Evolutionary conservation across 805 yeast species (phyloP).

Genomic region (Komagataella pastoris): DNA sequence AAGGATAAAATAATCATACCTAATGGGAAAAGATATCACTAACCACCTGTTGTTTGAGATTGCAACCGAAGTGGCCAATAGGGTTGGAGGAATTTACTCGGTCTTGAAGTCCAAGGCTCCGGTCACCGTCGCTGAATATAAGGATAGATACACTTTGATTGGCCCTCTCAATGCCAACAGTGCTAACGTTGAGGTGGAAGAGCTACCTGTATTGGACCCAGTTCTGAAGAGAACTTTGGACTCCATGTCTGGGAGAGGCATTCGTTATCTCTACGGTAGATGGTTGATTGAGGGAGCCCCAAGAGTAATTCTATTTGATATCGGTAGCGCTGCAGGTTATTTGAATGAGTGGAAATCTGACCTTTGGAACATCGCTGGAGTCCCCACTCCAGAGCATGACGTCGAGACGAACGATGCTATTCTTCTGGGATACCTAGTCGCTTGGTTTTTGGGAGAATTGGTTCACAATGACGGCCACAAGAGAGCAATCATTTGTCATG

Average conservation of each 20-base stretch:
- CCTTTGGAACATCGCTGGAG: slow-evolving; percentile 81
- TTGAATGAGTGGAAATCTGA: slow-evolving; percentile 92
- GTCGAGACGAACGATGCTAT: slow-evolving; percentile 87
- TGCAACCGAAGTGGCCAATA: slow-evolving; percentile 95
- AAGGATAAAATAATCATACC: neutral
- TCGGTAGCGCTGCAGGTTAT: slow-evolving; percentile 54
- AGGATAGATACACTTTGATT: slow-evolving; percentile 70
- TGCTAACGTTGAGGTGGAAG: slow-evolving; percentile 76
- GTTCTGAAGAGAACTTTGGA: slow-evolving; percentile 50
- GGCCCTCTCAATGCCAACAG: slow-evolving; percentile 75
- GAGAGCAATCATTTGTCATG: slow-evolving; percentile 78
- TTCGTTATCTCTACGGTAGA: slow-evolving; percentile 75
- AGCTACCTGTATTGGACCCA: slow-evolving; percentile 33
- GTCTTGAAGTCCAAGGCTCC: slow-evolving; percentile 96
- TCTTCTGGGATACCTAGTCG: slow-evolving; percentile 81
- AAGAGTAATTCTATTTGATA: slow-evolving; percentile 76
- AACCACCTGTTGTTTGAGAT: slow-evolving; percentile 84
- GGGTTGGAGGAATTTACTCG: slow-evolving; percentile 96
- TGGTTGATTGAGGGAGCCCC: slow-evolving; percentile 99
- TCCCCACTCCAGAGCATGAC: slow-evolving; percentile 88
- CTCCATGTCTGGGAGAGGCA: slow-evolving; percentile 73
- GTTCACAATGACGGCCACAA: slow-evolving; percentile 72
- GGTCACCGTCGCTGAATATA: slow-evolving; percentile 86
- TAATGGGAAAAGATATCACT: slow-evolving; percentile 52
- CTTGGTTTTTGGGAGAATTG: slow-evolving; percentile 95